Base-by-base conservation (phyloP, 805 yeast genomes). In the Lipomyces oligophaga region DNA sequence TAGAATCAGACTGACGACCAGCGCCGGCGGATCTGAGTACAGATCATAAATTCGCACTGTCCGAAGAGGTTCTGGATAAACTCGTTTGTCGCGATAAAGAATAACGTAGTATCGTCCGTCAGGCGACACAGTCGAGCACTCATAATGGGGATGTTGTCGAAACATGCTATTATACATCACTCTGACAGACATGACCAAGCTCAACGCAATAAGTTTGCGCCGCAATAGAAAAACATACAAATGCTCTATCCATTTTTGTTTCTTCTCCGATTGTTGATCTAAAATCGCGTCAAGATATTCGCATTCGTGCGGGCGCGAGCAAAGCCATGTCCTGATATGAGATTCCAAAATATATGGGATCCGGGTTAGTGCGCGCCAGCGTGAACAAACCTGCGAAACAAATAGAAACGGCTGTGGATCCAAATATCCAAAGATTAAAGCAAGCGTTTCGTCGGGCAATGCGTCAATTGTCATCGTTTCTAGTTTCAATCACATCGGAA, bases 181-280 rank as follows among this genome's bases (percentile, higher is more conserved):
- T 5, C n/a, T 8, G 11, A 26, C 11, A 8, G 11, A 13, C 7
- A 42, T 36, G 22, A 24, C 16, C 13, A 50, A 22, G 11, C 34
- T 44, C 11, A 50, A 35, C 3, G 37, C 48, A 16, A 45, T 32
- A 4, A 27, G n/a, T 19, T 49, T 50, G 26, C 41, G 54, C 7
- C 54, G 54, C 10, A 50, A 39, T 16, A 50, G 5, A 27, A 34
- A 43, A 3, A 38, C 37, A 43, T 52, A 47, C 22, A 49, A 35
- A 13, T 35, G 27, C 10, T 33, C 25, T 13, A 40, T 15, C 47
- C 47, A 38, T 18, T 35, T 38, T 19, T 32, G 43, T 16, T 26
- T 26, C 13, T 13, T 13, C 8, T 26, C 11, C 8, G 8, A 10
- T 13, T 26, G 30, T 26, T 26, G 30, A n/a, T n/a, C n/a, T n/a